phyloP scores from a whole-genome alignment of 2,329 filamentous ascomycete species.

The Colletotrichum tanaceti region DNA sequence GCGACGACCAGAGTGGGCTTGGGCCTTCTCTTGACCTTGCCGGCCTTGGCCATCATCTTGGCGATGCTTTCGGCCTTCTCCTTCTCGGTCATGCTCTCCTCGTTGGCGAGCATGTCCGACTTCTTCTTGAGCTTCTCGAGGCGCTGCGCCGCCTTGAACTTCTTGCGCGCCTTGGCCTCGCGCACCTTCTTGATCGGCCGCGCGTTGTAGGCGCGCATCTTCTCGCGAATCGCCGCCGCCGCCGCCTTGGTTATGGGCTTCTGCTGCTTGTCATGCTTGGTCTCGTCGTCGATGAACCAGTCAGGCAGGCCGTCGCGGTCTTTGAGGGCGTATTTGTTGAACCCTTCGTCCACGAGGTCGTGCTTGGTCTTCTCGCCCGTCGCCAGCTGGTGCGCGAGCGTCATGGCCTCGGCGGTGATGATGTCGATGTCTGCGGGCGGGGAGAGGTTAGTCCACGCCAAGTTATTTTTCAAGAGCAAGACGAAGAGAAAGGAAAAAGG shows the following conservation, averaged over 20 bases:
- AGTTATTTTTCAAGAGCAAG: too few relatives aligned
- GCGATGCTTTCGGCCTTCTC: conserved; percentile 91
- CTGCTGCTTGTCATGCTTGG: conserved; percentile 82
- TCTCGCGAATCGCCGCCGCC: conserved; percentile 92
- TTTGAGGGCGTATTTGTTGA: conserved; percentile 92
- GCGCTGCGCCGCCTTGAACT: conserved; percentile 90
- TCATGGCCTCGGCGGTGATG: conserved; percentile 99
- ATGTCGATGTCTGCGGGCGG: conserved; percentile 85
- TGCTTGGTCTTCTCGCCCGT: conserved; percentile 83
- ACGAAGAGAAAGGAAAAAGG: too few relatives aligned
- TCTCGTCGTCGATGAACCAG: conserved; percentile 97
- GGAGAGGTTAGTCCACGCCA: conserved; percentile 42
- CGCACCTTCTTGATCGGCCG: conserved; percentile 99
- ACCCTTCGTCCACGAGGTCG: conserved; percentile 89
- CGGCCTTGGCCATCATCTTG: conserved; percentile 83
- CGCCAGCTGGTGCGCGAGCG: conserved; percentile 90
- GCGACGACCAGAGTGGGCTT: conserved; percentile 92
- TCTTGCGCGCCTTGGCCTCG: conserved; percentile 96
- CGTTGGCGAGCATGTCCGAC: conserved; percentile 86
- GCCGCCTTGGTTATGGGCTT: conserved; percentile 93
- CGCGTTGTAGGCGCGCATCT: conserved; percentile 90
- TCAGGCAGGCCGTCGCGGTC: conserved; percentile 93
- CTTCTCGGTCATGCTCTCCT: conserved; percentile 93
- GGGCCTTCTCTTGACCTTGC: conserved; percentile 86
- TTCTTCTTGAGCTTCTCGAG: conserved; percentile 98